Base-by-base conservation (phyloP, 441 rosid genomes). In the Euphorbia schlechtendalii region DNA sequence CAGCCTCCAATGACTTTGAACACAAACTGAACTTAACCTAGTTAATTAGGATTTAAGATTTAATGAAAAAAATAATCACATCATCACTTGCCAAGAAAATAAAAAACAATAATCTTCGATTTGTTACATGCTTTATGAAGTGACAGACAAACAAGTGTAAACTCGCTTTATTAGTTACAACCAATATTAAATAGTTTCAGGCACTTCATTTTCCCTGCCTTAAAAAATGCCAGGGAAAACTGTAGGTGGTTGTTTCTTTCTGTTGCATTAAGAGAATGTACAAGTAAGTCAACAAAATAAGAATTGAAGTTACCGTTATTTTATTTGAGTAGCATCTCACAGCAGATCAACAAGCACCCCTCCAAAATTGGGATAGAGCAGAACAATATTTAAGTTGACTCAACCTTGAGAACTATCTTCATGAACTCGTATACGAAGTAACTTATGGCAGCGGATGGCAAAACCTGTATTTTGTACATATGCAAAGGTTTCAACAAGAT, bases 371-470 rank as follows among this genome's bases (percentile, higher is more conserved):
- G 17, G 28, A 17, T 21, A 40, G 22, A 40, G 54, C 40, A 30
- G 30, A 57, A 38, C 51, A 25, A 30, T 59, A 24, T 72, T 76
- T 81, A 79, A 43, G 82, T 68, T 5, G 81, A 84, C 72, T 92
- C 92, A 57, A 92, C 96, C 72, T 86, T 78, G 57, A 92, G 81
- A 63, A 88, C 82, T 65, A 88, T 81, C 83, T 92, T 92, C 96
- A 85, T 82, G 76, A 78, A 89, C 77, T 92, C 96, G 7, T 89
- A 89, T 34, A 92, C 79, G 2, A 92, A 77, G 80, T 86, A 92
- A 76, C 98, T 89, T 74, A 92, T 88, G 7, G 96, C 92, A 10
- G 92, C 96, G 0, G 96, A 92, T 45, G 96, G 98, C 52, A 92
- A 77, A 74, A 89, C 98, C 98, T 92, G 83, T 54, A 75, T 34